These are phyloP conservation scores for Saturnispora silvae DNA, from an alignment of 805 yeast species.

Conservation along the genomic window DNA sequence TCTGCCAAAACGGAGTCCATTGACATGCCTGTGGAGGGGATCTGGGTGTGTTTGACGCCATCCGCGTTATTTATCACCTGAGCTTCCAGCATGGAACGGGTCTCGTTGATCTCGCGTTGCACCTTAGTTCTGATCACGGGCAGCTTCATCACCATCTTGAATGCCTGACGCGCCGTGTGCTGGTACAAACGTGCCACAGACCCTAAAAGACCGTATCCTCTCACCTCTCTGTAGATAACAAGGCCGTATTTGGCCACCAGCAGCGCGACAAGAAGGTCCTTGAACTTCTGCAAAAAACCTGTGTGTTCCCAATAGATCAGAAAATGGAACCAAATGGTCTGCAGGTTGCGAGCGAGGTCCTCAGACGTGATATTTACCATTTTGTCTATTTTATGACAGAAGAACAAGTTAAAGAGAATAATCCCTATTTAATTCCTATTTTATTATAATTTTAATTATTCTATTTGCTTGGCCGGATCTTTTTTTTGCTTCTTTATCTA, in stretches of 20 bases:
- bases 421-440: too few species aligned
- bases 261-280: constrained; percentile 13
- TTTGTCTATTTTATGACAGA: too few species aligned
- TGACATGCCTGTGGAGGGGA: constrained; percentile 56
- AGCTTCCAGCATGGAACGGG: constrained; percentile 39
- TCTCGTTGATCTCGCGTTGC: constrained; percentile 44
- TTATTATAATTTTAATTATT: too few species aligned
- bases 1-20: constrained; percentile 36
- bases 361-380: too few species aligned
- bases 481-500: too few species aligned
- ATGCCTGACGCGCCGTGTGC: constrained; percentile 8
- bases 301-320: constrained; percentile 1
- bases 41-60: constrained; percentile 29
- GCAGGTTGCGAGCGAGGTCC: too few species aligned
- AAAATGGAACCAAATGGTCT: background rate
- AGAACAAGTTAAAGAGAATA: too few species aligned
- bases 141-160: constrained; percentile 12
- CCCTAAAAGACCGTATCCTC: constrained; percentile 21
- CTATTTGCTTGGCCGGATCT: too few species aligned
- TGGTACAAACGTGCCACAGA: constrained; percentile 7
- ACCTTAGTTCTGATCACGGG: constrained; percentile 42
- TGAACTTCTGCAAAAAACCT: constrained; percentile 5
- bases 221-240: constrained; percentile 7
- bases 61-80: constrained; percentile 48
- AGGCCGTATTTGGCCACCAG: constrained; percentile 7